Percentiles rank a stretch among this genome's conserved stretches.
These are phyloP conservation scores for Schwanniomyces sp. DNA, from an alignment of 805 yeast genomes.

Conservation along the genomic window DNA sequence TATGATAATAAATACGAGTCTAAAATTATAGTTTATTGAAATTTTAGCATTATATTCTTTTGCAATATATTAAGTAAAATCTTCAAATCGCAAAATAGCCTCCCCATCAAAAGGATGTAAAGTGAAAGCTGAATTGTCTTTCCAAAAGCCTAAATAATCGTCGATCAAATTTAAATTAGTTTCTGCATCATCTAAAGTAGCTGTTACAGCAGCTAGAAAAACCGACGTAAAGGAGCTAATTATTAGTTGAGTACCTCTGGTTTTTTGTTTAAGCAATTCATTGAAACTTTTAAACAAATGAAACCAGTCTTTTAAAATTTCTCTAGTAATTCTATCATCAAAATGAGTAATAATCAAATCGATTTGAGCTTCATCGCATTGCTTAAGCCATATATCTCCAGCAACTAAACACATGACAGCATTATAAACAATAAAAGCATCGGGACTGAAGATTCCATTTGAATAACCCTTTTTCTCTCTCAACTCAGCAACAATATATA, in stretches of 20 bases:
- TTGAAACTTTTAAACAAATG: not conserved
- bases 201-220: not conserved
- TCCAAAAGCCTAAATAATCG: not conserved
- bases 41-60: too few species aligned
- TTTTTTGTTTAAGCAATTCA: not conserved
- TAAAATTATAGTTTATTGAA: too few species aligned
- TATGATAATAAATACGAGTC: too few species aligned
- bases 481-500: not conserved
- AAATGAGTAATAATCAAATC: not conserved
- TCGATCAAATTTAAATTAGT: not conserved
- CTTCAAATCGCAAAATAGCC: not conserved
- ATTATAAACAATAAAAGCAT: constrained; percentile 4
- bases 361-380: not conserved
- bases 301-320: not conserved
- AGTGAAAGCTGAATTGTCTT: not conserved
- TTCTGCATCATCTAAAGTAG: not conserved
- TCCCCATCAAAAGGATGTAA: not conserved
- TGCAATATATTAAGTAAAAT: not conserved
- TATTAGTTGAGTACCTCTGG: not conserved
- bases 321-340: not conserved
- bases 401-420: constrained; percentile 6
- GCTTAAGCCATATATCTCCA: not conserved
- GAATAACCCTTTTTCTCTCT: not conserved
- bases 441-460: not conserved
- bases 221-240: not conserved